Conservation (phyloP, 2,329 filamentous ascomycete species). For the Aspergillus fijiensis region DNA sequence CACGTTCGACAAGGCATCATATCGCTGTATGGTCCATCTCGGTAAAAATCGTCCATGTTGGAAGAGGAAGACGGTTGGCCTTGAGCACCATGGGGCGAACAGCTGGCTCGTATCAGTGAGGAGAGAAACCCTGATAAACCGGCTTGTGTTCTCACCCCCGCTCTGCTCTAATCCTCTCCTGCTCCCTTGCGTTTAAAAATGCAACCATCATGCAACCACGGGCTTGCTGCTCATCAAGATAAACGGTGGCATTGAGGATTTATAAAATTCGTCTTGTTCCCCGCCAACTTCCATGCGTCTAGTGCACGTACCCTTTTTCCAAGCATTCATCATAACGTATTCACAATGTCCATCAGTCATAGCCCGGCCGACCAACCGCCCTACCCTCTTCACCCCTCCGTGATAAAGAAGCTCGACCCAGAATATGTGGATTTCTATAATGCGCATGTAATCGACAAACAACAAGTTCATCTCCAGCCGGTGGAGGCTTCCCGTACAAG, state of each 20-base stretch:
- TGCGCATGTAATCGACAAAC: constrained; percentile 50
- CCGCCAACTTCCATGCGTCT: too few species aligned
- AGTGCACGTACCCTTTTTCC: too few species aligned
- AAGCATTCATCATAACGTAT: not conserved
- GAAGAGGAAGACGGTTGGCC: constrained; percentile 65
- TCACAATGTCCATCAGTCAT: constrained; percentile 20
- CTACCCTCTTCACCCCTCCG: constrained; percentile 52
- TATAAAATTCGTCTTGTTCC: too few species aligned
- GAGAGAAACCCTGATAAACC: constrained; percentile 59
- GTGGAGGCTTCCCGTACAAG: constrained; percentile 52
- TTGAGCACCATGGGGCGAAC: constrained; percentile 52
- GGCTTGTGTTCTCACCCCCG: not conserved
- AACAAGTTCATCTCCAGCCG: constrained; percentile 57
- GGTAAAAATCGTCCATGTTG: constrained; percentile 66
- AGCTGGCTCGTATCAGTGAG: not conserved
- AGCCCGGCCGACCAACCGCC: constrained; percentile 32
- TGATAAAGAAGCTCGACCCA: constrained; percentile 48
- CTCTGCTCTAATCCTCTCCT: not conserved
- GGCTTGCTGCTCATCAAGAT: not conserved
- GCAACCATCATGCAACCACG: constrained; percentile 3
- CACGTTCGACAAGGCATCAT: too few species aligned
- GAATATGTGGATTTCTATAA: constrained; percentile 57
- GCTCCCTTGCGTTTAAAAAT: not conserved
- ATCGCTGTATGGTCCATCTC: constrained; percentile 65
- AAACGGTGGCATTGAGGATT: too few species aligned